These are phyloP conservation scores for Pseudogymnoascus sp. DNA, from an alignment of 2,329 filamentous ascomycete genomes.

Conservation along the genomic window DNA sequence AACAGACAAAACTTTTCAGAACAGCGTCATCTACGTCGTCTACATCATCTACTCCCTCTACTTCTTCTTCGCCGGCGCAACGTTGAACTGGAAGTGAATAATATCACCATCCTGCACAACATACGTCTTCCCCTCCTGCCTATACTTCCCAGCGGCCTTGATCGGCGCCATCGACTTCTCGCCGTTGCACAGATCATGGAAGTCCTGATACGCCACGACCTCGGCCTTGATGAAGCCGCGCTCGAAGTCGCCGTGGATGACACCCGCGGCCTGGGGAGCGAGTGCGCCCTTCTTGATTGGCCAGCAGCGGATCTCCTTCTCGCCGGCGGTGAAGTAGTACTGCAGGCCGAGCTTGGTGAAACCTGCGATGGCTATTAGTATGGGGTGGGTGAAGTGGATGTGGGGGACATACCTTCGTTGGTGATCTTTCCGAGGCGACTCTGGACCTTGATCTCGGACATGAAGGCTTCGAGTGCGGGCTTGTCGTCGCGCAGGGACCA, in stretches of 20 bases:
- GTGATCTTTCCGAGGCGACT: conserved; percentile 36
- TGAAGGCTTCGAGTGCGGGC: conserved; percentile 28
- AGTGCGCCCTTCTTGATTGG: conserved; percentile 32
- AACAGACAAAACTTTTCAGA: conserved; percentile 5
- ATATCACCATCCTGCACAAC: conserved; percentile 38
- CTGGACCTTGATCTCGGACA: conserved; percentile 35
- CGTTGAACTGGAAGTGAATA: conserved; percentile 36
- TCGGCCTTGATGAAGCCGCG: conserved; percentile 39
- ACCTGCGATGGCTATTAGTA: conserved; percentile 17
- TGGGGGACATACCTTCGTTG: conserved; percentile 24
- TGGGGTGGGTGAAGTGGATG: not conserved
- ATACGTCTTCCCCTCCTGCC: conserved; percentile 38
- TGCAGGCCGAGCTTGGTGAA: conserved; percentile 37
- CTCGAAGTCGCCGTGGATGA: conserved; percentile 37
- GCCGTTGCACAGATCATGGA: conserved; percentile 36
- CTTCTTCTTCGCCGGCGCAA: conserved; percentile 10
- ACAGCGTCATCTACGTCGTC: not conserved
- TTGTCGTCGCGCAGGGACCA: conserved; percentile 33
- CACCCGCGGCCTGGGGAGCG: conserved; percentile 35
- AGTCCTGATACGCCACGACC: conserved; percentile 38
- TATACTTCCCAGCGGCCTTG: conserved; percentile 38
- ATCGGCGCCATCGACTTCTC: conserved; percentile 38
- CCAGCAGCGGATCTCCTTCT: conserved; percentile 40
- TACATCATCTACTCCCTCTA: not conserved
- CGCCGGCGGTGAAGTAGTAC: conserved; percentile 39